Evolutionary conservation across 345 rosid genomes (phyloP).

Genomic region (Moricandia arvensis): DNA sequence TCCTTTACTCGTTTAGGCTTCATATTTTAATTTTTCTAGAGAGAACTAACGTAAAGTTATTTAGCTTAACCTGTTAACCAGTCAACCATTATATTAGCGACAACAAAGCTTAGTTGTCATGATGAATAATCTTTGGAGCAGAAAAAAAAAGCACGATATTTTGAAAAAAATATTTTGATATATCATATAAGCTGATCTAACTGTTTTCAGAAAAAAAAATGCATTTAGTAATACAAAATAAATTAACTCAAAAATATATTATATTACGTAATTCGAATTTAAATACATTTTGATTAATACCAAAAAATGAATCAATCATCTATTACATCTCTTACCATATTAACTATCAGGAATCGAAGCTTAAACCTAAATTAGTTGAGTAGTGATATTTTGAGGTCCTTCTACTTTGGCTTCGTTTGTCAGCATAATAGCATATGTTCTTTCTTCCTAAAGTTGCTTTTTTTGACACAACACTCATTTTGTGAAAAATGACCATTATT

Average conservation of each 20-base stretch:
- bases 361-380: too few species aligned
- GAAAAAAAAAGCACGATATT: background rate
- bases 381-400: background rate
- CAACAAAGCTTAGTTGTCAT: conserved; percentile 23
- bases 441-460: conserved; percentile 31
- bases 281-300: too few species aligned
- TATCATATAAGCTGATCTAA: too few species aligned
- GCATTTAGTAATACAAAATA: too few species aligned
- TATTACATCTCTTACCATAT: too few species aligned
- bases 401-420: conserved; percentile 24
- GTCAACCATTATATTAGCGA: background rate
- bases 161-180: too few species aligned
- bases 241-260: too few species aligned
- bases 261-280: too few species aligned
- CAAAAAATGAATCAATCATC: too few species aligned
- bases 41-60: background rate
- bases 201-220: too few species aligned
- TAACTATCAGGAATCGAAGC: too few species aligned
- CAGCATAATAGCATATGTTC: conserved; percentile 34
- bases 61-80: background rate
- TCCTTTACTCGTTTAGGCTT: background rate
- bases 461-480: conserved; percentile 4
- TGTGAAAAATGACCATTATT: background rate
- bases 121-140: conserved; percentile 25
- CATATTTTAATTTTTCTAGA: background rate